Evolutionary conservation across 306 rosid species (phyloP).

Genomic region (Quercus robur): DNA sequence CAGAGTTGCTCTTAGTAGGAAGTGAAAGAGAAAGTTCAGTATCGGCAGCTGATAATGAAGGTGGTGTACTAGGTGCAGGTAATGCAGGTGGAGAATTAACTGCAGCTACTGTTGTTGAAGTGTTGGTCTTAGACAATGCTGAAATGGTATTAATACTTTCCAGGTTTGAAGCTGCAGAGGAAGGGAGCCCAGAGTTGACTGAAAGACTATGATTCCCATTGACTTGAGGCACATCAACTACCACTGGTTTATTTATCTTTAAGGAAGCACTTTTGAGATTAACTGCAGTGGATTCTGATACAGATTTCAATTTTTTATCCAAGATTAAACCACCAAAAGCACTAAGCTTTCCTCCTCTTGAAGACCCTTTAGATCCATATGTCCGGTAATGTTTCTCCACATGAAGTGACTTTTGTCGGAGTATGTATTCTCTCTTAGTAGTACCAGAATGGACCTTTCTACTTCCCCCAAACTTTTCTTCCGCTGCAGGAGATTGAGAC

Average conservation of each 20-base stretch:
- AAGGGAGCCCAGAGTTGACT: slow-evolving; percentile 42
- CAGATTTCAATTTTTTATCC: slow-evolving; percentile 74
- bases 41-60: slow-evolving; percentile 43
- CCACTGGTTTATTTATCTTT: slow-evolving; percentile 68
- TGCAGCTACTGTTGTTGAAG: slow-evolving; percentile 26
- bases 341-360: slow-evolving; percentile 66
- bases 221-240: slow-evolving; percentile 59
- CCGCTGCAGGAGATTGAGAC: slow-evolving; percentile 46
- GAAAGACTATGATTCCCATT: slow-evolving; percentile 38
- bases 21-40: slow-evolving; percentile 83
- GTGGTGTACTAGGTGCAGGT: slow-evolving; percentile 20
- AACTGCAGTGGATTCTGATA: slow-evolving; percentile 56
- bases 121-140: slow-evolving; percentile 26
- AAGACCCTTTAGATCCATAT: slow-evolving; percentile 73
- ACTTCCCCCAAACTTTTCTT: slow-evolving; percentile 51
- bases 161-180: slow-evolving; percentile 30
- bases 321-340: slow-evolving; percentile 63
- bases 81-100: slow-evolving; percentile 15
- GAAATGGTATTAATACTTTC: slow-evolving; percentile 39
- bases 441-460: slow-evolving; percentile 57
- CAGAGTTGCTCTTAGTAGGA: slow-evolving; percentile 41
- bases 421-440: slow-evolving; percentile 74
- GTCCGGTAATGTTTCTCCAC: slow-evolving; percentile 67
- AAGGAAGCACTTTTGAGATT: slow-evolving; percentile 67
- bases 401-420: slow-evolving; percentile 76